Conservation (phyloP, 768 basidiomycete species). For the Pisolithus marmoratus region DNA sequence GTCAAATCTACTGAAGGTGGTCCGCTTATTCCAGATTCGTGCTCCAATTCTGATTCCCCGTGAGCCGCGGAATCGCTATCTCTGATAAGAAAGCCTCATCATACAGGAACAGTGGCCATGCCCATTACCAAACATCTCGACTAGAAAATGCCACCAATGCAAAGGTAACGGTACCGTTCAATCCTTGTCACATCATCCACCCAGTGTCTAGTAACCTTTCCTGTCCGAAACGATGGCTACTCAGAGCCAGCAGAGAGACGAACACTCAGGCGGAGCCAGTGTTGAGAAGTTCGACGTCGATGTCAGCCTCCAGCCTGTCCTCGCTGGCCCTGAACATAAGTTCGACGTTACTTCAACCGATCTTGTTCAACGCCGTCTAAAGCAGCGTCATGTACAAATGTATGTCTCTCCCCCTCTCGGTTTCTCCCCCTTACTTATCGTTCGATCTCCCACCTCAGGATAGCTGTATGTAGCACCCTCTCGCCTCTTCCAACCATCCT, state of each 20-base stretch:
- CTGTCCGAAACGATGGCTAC: not conserved
- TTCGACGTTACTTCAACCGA: constrained; percentile 64
- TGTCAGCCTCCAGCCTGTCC: not conserved
- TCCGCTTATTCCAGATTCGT: no score
- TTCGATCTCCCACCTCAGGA: constrained; percentile 32
- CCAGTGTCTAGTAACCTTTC: no score
- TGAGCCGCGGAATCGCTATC: no score
- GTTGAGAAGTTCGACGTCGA: constrained; percentile 8
- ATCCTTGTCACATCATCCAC: not conserved
- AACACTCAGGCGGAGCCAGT: not conserved
- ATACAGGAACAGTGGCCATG: no score
- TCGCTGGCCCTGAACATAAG: constrained; percentile 27
- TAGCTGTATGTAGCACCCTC: constrained; percentile 44
- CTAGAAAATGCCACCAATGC: not conserved
- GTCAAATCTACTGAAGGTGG: no score
- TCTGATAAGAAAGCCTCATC: no score
- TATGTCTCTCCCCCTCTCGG: constrained; percentile 23
- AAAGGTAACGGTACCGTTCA: not conserved
- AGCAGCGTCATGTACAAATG: constrained; percentile 81
- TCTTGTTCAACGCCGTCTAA: constrained; percentile 63
- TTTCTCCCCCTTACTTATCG: not conserved
- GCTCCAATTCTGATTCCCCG: no score
- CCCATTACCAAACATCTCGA: no score
- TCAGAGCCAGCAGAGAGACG: not conserved
- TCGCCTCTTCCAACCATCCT: not conserved